phyloP scores from a whole-genome alignment of 169 alveolate species.

The Haemoproteus tartakovskyi region DNA sequence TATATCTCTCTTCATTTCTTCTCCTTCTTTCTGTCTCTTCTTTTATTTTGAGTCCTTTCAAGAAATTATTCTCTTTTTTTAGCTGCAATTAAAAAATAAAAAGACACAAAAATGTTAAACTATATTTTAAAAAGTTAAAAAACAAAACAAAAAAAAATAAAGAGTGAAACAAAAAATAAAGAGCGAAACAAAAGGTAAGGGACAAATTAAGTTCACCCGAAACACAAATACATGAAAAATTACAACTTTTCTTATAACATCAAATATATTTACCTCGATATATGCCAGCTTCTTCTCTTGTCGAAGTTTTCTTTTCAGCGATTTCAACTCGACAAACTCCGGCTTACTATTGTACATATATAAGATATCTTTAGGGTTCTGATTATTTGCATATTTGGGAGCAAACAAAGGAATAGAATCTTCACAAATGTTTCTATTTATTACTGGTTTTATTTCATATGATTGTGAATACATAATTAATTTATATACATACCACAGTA shows the following conservation, averaged over 20 bases:
- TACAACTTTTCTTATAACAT: background rate
- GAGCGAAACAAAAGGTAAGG: background rate
- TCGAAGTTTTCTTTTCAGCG: constrained; percentile 14
- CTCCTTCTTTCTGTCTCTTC: constrained; percentile 42
- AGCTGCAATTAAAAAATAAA: constrained; percentile 13
- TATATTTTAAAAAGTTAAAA: background rate
- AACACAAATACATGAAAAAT: too few species aligned
- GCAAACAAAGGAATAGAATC: constrained; percentile 17
- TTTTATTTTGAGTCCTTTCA: constrained; percentile 26
- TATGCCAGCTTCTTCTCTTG: constrained; percentile 58
- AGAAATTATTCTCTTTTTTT: constrained; percentile 46
- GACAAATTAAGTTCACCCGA: background rate
- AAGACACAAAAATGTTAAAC: background rate
- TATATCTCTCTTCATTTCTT: constrained; percentile 44
- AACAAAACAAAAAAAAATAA: background rate
- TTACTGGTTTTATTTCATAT: constrained; percentile 23
- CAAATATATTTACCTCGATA: constrained; percentile 24
- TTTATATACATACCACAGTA: constrained; percentile 19
- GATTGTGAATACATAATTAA: constrained; percentile 14
- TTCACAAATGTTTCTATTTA: background rate
- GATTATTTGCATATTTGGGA: constrained; percentile 53
- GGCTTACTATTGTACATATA: constrained; percentile 40
- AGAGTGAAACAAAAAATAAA: background rate
- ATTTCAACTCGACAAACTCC: constrained; percentile 37
- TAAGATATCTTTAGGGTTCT: constrained; percentile 33